These are phyloP conservation scores for Solanum rostratum DNA, from an alignment of 257 asterid species.

Conservation along the genomic window DNA sequence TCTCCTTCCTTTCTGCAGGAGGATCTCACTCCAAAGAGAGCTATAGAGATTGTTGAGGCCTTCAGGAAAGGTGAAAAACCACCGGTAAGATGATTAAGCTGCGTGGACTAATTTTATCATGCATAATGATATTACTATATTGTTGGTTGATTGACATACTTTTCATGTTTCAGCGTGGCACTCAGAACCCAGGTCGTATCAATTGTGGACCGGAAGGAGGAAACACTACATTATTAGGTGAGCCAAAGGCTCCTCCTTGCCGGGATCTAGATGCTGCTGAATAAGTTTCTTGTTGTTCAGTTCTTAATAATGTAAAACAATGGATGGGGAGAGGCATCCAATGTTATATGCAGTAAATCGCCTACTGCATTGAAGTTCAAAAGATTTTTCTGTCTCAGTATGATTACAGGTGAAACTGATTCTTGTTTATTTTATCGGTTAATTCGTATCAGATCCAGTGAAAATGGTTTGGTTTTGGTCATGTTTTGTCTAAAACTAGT, in stretches of 20 bases:
- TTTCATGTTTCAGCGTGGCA: conserved; percentile 60
- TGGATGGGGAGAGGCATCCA: conserved; percentile 28
- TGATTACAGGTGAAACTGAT: not conserved
- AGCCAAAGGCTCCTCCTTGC: conserved; percentile 88
- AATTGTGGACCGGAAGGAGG: conserved; percentile 95
- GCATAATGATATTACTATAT: not conserved
- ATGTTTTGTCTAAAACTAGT: not conserved
- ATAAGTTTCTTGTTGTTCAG: conserved; percentile 4
- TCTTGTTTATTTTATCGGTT: not conserved
- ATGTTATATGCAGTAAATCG: conserved; percentile 17
- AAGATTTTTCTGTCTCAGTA: not conserved
- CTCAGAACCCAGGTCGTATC: conserved; percentile 72
- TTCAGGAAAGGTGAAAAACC: conserved; percentile 90
- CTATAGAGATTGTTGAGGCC: conserved; percentile 90
- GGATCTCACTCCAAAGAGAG: conserved; percentile 77
- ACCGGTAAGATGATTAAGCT: conserved; percentile 39
- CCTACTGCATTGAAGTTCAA: not conserved
- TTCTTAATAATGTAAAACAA: conserved; percentile 35
- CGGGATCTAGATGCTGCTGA: conserved; percentile 95
- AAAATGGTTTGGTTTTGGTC: not conserved
- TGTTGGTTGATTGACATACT: not conserved
- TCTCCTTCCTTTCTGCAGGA: conserved; percentile 38
- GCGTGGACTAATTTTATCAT: not conserved
- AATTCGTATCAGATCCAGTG: not conserved
- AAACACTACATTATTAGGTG: conserved; percentile 62